A percentile compares a stretch with the other conserved stretches of the same genome.
phyloP scores from a whole-genome alignment of 495 filamentous ascomycete genomes.

The Neurospora pannonica region DNA sequence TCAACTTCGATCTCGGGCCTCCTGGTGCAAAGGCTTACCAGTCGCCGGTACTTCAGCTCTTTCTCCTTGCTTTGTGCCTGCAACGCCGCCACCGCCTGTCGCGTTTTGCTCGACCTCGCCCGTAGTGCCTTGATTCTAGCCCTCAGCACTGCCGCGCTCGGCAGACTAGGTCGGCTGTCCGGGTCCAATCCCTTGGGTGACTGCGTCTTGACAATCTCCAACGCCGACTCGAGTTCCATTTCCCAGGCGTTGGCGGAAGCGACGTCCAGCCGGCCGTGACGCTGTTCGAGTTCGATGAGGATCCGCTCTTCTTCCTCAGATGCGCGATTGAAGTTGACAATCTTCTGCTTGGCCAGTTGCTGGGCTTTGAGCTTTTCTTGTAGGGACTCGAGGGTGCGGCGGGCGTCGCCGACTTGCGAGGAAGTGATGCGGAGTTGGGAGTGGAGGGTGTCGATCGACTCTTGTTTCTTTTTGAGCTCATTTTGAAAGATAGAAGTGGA shows the following conservation, averaged over 20 bases:
- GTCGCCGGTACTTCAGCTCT: slow-evolving; percentile 58
- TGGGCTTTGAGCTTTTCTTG: slow-evolving; percentile 45
- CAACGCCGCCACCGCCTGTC: slow-evolving; percentile 46
- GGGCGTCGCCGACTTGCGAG: slow-evolving; percentile 64
- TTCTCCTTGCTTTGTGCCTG: slow-evolving; percentile 54
- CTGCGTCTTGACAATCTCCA: slow-evolving; percentile 6
- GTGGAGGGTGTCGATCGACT: slow-evolving; percentile 68
- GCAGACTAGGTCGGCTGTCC: slow-evolving; percentile 14
- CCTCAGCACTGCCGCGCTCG: slow-evolving; percentile 28
- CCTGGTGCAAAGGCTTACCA: slow-evolving; percentile 61
- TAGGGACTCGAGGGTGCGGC: slow-evolving; percentile 56
- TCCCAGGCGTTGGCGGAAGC: slow-evolving; percentile 28
- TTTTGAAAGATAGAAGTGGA: slow-evolving; percentile 64
- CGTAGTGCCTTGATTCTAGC: slow-evolving; percentile 39
- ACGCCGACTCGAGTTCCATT: slow-evolving; percentile 21
- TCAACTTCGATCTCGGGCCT: slow-evolving; percentile 57
- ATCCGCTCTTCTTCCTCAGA: slow-evolving; percentile 39
- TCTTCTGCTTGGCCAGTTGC: slow-evolving; percentile 33
- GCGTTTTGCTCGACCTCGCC: slow-evolving; percentile 48
- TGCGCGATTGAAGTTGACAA: slow-evolving; percentile 38
- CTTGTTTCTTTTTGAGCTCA: slow-evolving; percentile 73
- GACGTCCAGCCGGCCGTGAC: slow-evolving; percentile 25
- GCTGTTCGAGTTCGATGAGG: slow-evolving; percentile 28
- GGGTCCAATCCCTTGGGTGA: slow-evolving; percentile 7
- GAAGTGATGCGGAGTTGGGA: slow-evolving; percentile 67